Evolutionary conservation across 73 alveolate species (phyloP), one percentile per base, ranked within the genome.

Genomic region (Stentor coeruleus): DNA sequence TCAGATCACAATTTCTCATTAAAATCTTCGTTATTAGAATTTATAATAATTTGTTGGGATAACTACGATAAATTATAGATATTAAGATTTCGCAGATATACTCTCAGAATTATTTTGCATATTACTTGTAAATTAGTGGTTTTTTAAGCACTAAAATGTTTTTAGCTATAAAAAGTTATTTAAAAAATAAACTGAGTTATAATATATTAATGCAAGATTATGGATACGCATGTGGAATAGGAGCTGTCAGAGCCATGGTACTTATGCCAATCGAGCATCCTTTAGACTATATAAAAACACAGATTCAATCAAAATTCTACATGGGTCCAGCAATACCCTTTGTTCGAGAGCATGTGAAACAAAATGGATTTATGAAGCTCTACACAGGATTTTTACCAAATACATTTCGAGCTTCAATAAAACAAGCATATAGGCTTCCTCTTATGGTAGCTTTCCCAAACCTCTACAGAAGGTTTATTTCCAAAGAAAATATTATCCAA

Each of bases 321-420:
- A 31, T 20, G 11, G 79, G 37, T 66, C 20, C 66, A 20, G 49
- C 79, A 20, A 11, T 20, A 14, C 20, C n/a, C n/a, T 66, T 66
- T 33, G 2, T 66, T 1, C n/a, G 11, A 66, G 33, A 66, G 2
- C 40, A 66, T 33, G 37, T 66, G 49, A 66, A 20, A 20, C n/a
- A 31, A 1, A 20, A 66, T 66, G 79, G 79, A 40, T 1, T 66
- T 33, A 37, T 66, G 37, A 66, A 66, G 33, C 79, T 66, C n/a
- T 66, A 66, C 79, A 66, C 79, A 66, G 79, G 79, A 20, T 2
- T 66, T 11, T 20, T 66, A 20, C 79, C 79, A 28, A 66, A 66
- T 33, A 26, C 39, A 1, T 14, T 33, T 0, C n/a, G 79, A 33
- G 37, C n/a, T 33, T 66, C 42, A 28, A 14, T 66, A 28, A 66